Percentiles rank a stretch among this genome's conserved stretches.
These are phyloP conservation scores for Candida pseudocylindracea DNA, from an alignment of 1,139 yeast species.

Conservation along the genomic window DNA sequence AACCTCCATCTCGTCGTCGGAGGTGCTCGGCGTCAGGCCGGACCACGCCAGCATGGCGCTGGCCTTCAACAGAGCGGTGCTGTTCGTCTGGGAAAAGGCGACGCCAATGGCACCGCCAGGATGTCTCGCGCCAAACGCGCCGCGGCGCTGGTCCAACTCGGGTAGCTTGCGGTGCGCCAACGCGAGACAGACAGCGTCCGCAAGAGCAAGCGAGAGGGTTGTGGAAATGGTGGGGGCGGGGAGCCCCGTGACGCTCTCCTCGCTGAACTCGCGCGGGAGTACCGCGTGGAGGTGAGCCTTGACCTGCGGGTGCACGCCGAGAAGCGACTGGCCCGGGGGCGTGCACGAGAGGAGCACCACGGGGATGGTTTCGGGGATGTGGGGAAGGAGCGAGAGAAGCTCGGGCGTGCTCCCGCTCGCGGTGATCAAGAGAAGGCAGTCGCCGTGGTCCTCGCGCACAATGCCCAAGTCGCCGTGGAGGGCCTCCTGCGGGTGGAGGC, in stretches of 20 bases:
- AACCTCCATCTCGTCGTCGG: no score
- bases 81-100: constrained; percentile 16
- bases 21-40: no score
- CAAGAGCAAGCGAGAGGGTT: constrained; percentile 50
- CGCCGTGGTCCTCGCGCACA: constrained; percentile 22
- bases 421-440: constrained; percentile 44
- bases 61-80: constrained; percentile 2
- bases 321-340: constrained; percentile 14
- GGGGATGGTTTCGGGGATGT: constrained; percentile 28
- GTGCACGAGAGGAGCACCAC: constrained; percentile 44
- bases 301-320: constrained; percentile 20
- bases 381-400: constrained; percentile 33
- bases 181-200: constrained; percentile 62
- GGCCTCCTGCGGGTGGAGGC: constrained; percentile 72
- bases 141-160: constrained; percentile 29
- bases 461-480: constrained; percentile 79
- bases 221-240: constrained; percentile 84
- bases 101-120: constrained; percentile 87
- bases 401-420: constrained; percentile 80
- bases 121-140: constrained; percentile 44
- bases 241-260: constrained; percentile 49
- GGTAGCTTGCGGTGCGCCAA: constrained; percentile 42
- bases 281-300: constrained; percentile 37
- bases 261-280: constrained; percentile 33
- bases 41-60: no score